Base-by-base conservation (phyloP, 352 stramenopile species). In the Globisporangium splendens region DNA sequence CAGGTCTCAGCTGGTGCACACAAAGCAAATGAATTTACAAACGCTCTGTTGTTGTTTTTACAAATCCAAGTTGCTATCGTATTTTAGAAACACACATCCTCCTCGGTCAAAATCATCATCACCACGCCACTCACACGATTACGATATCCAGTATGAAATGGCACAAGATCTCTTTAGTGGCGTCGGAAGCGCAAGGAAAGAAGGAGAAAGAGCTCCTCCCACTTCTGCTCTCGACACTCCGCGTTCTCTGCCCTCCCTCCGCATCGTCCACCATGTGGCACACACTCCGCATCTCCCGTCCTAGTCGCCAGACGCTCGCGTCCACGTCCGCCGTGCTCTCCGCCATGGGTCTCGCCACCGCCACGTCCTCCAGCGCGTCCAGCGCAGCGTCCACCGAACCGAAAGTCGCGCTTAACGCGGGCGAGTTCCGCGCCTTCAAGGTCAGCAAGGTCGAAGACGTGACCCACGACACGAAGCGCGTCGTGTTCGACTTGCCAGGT, bases 401-500 rank as follows among this genome's bases (percentile, higher is more conserved):
- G 15, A 78, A 83, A 54, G 66, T 77, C 56, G 80, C 80, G 20
- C 68, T 90, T 24, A 83, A 65, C 56, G 64, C 77, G 20, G 63
- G 68, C 52, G 77, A 88, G 57, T 90, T 86, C 65, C 77, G 76
- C 33, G 63, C 72, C 18, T 90, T 90, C 66, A 81, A 68, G 48
- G 76, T 90, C 48, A 72, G 60, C 46, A 81, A 82, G 47, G 72
- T 88, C 50, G 74, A 88, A 65, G 54, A 60, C 12, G 68, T 90
- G 52, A 86, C 76, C 35, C 77, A 79, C 64, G 75, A 88, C 65
- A 89, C 81, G 42, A 86, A 86, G 65, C 79, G 79, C 63, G 66
- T 94, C 52, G 86, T 72, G 38, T 87, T 94, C 65, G 79, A 70
- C 18, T 63, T 92, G 38, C 80, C 79, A 1, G 61, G 67, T n/a